Conservation (phyloP, 148 eudicot genomes). For the Amaranthus hypochondriacus region DNA sequence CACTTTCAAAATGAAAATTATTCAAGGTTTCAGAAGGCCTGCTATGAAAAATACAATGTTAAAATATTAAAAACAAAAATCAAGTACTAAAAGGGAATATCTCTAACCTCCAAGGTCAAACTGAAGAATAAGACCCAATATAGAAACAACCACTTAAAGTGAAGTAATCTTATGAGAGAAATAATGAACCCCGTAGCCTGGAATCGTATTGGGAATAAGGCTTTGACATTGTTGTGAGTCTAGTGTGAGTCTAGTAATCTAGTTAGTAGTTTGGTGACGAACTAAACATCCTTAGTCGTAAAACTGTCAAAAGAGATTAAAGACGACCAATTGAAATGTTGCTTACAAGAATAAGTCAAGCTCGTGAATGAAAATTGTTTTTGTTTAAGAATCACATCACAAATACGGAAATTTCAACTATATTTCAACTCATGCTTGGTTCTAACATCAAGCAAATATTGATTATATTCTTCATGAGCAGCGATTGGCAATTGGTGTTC, state of each 20-base stretch:
- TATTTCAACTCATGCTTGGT: not conserved
- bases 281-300: not conserved
- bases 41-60: not conserved
- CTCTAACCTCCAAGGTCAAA: not conserved
- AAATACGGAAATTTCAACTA: not conserved
- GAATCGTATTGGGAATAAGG: too few relatives aligned
- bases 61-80: not conserved
- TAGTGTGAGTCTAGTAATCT: too few relatives aligned
- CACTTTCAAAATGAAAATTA: constrained; percentile 32
- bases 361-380: not conserved
- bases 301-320: not conserved
- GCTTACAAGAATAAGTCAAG: not conserved
- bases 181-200: not conserved
- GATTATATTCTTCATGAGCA: not conserved
- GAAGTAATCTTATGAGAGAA: not conserved
- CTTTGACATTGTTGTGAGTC: too few relatives aligned
- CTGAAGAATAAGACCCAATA: not conserved
- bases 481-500: not conserved
- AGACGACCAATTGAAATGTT: not conserved
- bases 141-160: not conserved
- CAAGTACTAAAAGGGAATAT: not conserved
- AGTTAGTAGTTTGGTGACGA: too few relatives aligned
- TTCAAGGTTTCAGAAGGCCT: constrained; percentile 37
- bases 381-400: not conserved
- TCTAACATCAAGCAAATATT: not conserved